Conservation (phyloP, 2,329 filamentous ascomycete genomes). For the Lachnellula subtilissima region DNA sequence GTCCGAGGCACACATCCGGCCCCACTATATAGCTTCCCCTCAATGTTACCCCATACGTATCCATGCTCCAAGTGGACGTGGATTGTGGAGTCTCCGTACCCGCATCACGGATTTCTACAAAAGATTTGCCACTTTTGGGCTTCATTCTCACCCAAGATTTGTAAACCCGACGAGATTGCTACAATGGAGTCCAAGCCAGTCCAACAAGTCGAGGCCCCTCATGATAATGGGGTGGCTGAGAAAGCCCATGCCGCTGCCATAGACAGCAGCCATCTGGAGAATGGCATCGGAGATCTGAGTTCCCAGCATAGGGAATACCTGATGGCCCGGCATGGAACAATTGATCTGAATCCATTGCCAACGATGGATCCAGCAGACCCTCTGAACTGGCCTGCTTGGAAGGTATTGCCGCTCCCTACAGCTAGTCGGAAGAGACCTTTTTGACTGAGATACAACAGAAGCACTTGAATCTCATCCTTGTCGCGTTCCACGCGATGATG, state of each 20-base stretch:
- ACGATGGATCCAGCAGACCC: conserved; percentile 46
- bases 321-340: conserved; percentile 45
- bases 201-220: neutral
- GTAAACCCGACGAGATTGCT: neutral
- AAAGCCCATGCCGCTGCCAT: neutral
- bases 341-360: conserved; percentile 48
- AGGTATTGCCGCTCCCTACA: conserved; percentile 31
- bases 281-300: neutral
- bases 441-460: conserved; percentile 33
- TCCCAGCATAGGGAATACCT: conserved; percentile 43
- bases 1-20: too few species aligned
- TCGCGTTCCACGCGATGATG: conserved; percentile 49
- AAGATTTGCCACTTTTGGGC: neutral
- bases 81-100: too few species aligned
- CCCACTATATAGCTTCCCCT: too few species aligned
- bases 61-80: too few species aligned
- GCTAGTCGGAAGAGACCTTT: neutral
- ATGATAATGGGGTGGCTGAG: neutral
- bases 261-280: neutral
- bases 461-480: conserved; percentile 43
- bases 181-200: neutral
- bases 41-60: too few species aligned
- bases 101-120: too few species aligned
- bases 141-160: neutral
- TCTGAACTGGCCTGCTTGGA: conserved; percentile 50